A percentile compares a stretch with the other conserved stretches of the same genome.
Conservation (phyloP, 495 filamentous ascomycete genomes). For the Geopyxis carbonaria region DNA sequence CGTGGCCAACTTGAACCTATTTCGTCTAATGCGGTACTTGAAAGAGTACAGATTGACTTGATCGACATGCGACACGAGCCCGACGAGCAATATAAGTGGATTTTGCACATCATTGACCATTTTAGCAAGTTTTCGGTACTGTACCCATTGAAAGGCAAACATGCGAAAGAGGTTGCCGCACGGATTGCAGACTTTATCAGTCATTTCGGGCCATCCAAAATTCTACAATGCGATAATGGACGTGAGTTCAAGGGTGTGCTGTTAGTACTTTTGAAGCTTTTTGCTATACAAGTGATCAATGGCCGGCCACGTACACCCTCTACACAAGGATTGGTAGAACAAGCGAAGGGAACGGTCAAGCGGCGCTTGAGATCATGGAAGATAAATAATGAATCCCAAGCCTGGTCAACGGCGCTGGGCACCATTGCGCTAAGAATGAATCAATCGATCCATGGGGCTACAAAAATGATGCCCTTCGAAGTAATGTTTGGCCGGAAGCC, state of each 20-base stretch:
- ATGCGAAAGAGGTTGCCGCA: neutral
- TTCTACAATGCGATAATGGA: constrained; percentile 15
- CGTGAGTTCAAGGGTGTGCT: constrained; percentile 11
- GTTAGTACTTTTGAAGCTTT: neutral
- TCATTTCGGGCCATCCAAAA: constrained; percentile 3
- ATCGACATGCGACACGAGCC: constrained; percentile 11
- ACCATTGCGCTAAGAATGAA: neutral
- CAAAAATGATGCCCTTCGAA: neutral
- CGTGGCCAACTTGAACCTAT: no score
- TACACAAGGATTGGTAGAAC: neutral
- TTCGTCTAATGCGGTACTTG: constrained; percentile 9
- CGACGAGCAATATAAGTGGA: constrained; percentile 9
- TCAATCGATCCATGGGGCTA: neutral
- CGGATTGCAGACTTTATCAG: neutral
- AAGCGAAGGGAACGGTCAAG: neutral
- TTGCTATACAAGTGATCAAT: neutral
- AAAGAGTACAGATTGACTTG: constrained; percentile 16
- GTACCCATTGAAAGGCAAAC: constrained; percentile 5
- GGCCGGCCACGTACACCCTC: neutral
- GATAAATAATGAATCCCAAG: neutral
- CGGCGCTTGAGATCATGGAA: neutral
- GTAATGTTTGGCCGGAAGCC: neutral
- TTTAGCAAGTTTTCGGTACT: constrained; percentile 9
- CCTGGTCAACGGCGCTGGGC: neutral
- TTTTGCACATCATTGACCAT: constrained; percentile 14